phyloP scores from a whole-genome alignment of 805 yeast genomes.

The Saturnispora zaruensis region DNA sequence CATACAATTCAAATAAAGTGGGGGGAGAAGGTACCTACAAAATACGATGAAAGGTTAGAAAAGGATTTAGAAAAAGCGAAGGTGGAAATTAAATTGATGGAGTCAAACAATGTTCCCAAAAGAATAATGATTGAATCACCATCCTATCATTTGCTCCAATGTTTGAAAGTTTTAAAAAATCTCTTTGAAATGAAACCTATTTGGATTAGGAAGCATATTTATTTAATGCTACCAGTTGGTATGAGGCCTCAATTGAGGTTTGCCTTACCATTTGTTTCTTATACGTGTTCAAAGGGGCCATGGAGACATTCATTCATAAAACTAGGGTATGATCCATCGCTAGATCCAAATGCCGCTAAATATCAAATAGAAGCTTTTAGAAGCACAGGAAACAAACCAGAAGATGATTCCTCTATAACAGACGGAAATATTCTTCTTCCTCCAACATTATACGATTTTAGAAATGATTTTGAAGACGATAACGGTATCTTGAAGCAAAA shows the following conservation, averaged over 20 bases:
- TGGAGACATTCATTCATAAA: constrained; percentile 83
- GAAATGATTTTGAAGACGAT: constrained; percentile 18
- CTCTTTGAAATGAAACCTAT: constrained; percentile 69
- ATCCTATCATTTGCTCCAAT: constrained; percentile 31
- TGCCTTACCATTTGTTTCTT: constrained; percentile 80
- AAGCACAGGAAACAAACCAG: constrained; percentile 21
- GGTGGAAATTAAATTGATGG: constrained; percentile 29
- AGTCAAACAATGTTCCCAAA: constrained; percentile 15
- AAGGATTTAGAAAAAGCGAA: constrained; percentile 33
- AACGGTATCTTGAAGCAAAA: constrained; percentile 18
- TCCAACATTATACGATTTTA: constrained; percentile 16
- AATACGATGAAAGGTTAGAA: constrained; percentile 42
- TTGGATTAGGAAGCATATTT: constrained; percentile 74
- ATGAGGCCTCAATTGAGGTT: constrained; percentile 45
- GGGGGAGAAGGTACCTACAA: constrained; percentile 38
- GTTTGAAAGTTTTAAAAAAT: constrained; percentile 34
- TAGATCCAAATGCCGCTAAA: constrained; percentile 42
- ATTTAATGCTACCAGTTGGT: constrained; percentile 42
- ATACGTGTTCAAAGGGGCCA: constrained; percentile 80
- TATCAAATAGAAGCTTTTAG: constrained; percentile 87
- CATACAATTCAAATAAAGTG: constrained; percentile 46
- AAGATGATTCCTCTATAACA: constrained; percentile 1
- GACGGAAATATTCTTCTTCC: constrained; percentile 21
- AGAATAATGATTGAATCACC: constrained; percentile 23
- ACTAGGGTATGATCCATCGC: constrained; percentile 71